Conservation (phyloP, 805 yeast species). For the Candida nanaspora region DNA sequence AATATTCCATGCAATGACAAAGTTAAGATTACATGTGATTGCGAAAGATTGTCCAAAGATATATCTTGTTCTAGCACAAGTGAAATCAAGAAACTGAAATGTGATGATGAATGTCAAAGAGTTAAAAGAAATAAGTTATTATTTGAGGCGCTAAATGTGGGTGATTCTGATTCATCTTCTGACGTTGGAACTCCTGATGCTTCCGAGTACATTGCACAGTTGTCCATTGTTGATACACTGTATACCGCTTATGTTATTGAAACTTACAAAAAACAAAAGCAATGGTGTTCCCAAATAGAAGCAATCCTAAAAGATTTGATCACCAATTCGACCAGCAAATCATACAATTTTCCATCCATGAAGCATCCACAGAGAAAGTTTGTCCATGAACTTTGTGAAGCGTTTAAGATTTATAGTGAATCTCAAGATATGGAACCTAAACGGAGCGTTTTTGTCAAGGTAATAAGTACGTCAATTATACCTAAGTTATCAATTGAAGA, state of each 20-base stretch:
- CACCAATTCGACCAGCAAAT: slow-evolving; percentile 20
- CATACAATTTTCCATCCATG: slow-evolving; percentile 71
- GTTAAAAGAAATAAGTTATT: slow-evolving; percentile 54
- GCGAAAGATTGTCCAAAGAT: slow-evolving; percentile 47
- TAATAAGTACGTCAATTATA: slow-evolving; percentile 19
- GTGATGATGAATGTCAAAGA: slow-evolving; percentile 66
- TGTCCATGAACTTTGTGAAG: slow-evolving; percentile 57
- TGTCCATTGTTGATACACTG: slow-evolving; percentile 22
- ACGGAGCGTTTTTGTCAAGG: slow-evolving; percentile 58
- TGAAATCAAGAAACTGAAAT: slow-evolving; percentile 38
- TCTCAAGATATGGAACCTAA: slow-evolving; percentile 80
- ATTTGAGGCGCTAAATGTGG: slow-evolving; percentile 48
- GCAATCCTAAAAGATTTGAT: slow-evolving; percentile 42
- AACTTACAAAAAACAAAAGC: slow-evolving; percentile 45
- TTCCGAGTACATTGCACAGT: slow-evolving; percentile 15
- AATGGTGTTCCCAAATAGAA: slow-evolving; percentile 69
- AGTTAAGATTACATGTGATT: slow-evolving; percentile 50
- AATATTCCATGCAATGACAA: slow-evolving; percentile 40
- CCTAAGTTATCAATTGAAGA: slow-evolving; percentile 44
- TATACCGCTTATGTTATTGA: slow-evolving; percentile 41
- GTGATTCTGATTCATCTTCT: slow-evolving; percentile 3
- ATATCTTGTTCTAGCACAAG: slow-evolving; percentile 43
- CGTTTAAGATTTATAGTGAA: slow-evolving; percentile 54
- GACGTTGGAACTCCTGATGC: slow-evolving; percentile 7
- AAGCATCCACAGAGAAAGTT: slow-evolving; percentile 58